Evolutionary conservation across 2,329 filamentous ascomycete species (phyloP).

Genomic region (Aspergillus calidoustus): DNA sequence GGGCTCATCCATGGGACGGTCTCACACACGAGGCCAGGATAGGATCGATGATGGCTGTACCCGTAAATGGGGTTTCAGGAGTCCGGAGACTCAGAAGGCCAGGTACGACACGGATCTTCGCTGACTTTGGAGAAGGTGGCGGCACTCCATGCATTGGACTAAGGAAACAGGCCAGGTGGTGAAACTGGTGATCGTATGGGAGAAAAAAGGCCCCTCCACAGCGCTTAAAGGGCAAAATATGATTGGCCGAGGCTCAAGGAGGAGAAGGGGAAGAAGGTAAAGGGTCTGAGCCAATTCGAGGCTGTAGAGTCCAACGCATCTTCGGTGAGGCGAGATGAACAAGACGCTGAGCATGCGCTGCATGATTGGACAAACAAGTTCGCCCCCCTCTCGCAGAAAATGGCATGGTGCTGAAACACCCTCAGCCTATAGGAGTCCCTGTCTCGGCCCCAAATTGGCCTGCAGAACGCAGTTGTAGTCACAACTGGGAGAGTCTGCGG

Average conservation of each 20-base stretch:
- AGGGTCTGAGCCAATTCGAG: slow-evolving; percentile 22
- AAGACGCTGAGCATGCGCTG: background rate
- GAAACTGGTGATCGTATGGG: slow-evolving; percentile 3
- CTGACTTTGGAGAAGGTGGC: slow-evolving; percentile 14
- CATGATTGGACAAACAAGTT: slow-evolving; percentile 21
- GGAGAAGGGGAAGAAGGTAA: slow-evolving; percentile 17
- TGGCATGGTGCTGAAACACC: slow-evolving; percentile 13
- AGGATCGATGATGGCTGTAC: slow-evolving; percentile 23
- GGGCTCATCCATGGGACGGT: slow-evolving; percentile 27
- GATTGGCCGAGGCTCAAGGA: slow-evolving; percentile 4
- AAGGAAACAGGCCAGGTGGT: slow-evolving; percentile 5
- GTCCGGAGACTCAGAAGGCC: background rate
- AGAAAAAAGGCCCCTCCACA: slow-evolving; percentile 12
- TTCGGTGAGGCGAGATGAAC: slow-evolving; percentile 25
- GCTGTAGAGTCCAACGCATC: slow-evolving; percentile 24
- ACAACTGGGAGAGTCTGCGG: slow-evolving; percentile 21
- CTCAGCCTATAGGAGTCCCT: slow-evolving; percentile 15
- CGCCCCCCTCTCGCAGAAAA: slow-evolving; percentile 19
- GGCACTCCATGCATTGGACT: slow-evolving; percentile 16
- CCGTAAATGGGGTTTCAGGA: slow-evolving; percentile 9
- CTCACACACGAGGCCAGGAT: slow-evolving; percentile 24
- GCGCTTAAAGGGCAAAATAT: slow-evolving; percentile 1
- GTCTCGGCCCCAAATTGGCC: slow-evolving; percentile 8
- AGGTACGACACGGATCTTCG: slow-evolving; percentile 17
- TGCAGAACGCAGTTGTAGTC: slow-evolving; percentile 15